Evolutionary conservation across 192 early-diverging fungal genomes (phyloP), one percentile per base, ranked within the genome.

Genomic region (Coemansia sp.): DNA sequence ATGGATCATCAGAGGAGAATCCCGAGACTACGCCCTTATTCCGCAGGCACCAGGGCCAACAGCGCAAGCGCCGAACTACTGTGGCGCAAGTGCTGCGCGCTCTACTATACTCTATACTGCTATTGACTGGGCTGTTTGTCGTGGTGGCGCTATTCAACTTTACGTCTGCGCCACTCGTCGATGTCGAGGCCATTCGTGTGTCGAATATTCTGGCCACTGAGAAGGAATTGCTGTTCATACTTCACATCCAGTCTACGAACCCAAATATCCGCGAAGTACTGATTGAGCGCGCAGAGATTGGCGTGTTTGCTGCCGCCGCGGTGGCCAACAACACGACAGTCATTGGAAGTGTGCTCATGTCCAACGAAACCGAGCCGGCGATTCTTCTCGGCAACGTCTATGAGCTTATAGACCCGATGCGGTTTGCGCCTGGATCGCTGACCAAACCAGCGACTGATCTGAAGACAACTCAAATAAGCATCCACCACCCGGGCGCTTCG

Each of bases 141-240:
- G 66, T 78, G 11, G 70, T 78, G 21, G 65, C 76, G 36, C 64
- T 85, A 66, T 82, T 82, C 63, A 79, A 82, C 74, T 67, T 68
- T 66, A 85, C 84, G 34, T 80, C 81, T 19, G 69, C 70, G 23
- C 86, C 86, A 14, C 71, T 87, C 61, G 63, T 57, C 31, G 81
- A 85, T 5, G 84, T 87, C 21, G 73, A 70, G 38, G 79, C 81
- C 17, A 80, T 80, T 17, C 70, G 69, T 4, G 84, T 90, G 44
- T 75, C 83, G 17, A 77, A 86, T 55, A 87, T 91, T 5, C 65
- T 91, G 46, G 87, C 89, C 8, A 84, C 89, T 5, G 88, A 91
- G 29, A 89, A 88, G 70, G 88, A 89, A 67, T 75, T 91, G 25
- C 83, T 91, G 27, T 89, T 91, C 42, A 87, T 90, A 62, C 65